A percentile compares a stretch with the other conserved stretches of the same genome.
Conservation (phyloP, 202 grass and related monocot genomes). For the Brachypodium distachyon region DNA sequence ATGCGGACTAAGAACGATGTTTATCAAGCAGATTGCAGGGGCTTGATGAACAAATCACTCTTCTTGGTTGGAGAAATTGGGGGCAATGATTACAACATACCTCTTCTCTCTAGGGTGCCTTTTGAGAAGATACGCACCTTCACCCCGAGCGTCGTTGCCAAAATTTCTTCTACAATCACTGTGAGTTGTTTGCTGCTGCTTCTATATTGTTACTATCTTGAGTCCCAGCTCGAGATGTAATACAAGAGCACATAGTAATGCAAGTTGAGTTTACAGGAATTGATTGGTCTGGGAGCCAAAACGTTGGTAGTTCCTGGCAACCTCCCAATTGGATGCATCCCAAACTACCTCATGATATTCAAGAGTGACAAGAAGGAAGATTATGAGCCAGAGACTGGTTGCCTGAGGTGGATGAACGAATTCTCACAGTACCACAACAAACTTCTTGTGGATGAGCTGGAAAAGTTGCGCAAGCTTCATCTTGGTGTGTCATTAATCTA, state of each 20-base stretch:
- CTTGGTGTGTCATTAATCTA: conserved; percentile 46
- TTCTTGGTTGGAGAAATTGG: conserved; percentile 92
- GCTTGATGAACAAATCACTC: conserved; percentile 41
- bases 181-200: conserved; percentile 18
- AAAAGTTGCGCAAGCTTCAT: conserved; percentile 38
- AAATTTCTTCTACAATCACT: conserved; percentile 49
- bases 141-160: conserved; percentile 37
- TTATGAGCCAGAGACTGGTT: conserved; percentile 59
- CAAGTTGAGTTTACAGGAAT: conserved; percentile 40
- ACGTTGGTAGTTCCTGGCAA: conserved; percentile 61
- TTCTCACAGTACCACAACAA: conserved; percentile 65
- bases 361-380: conserved; percentile 48
- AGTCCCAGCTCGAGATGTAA: not conserved
- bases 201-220: not conserved
- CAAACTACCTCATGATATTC: conserved; percentile 46
- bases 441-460: conserved; percentile 41
- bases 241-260: not conserved
- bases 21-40: conserved; percentile 27
- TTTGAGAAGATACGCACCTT: conserved; percentile 39
- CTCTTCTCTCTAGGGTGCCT: conserved; percentile 21
- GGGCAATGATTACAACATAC: conserved; percentile 91
- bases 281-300: conserved; percentile 56
- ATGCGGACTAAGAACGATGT: not conserved
- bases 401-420: conserved; percentile 59
- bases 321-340: conserved; percentile 63